Evolutionary conservation across 306 rosid genomes (phyloP).

Genomic region (Vigna trinervia): DNA sequence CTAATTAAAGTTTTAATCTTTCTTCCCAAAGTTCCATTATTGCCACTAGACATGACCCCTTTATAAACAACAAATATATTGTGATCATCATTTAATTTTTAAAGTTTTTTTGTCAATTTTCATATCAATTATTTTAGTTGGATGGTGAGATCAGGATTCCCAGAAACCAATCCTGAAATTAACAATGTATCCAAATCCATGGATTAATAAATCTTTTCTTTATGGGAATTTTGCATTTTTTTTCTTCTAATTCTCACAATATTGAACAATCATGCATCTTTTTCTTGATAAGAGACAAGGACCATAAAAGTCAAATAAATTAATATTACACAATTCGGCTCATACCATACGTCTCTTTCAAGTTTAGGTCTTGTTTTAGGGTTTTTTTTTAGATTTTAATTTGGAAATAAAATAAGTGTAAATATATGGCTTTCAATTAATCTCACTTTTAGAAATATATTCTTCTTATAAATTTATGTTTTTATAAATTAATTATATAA

Average conservation of each 20-base stretch:
- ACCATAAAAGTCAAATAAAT: slow-evolving; percentile 21
- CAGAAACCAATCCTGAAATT: not conserved
- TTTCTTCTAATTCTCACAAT: slow-evolving; percentile 11
- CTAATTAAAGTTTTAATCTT: slow-evolving; percentile 4
- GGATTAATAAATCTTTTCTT: not conserved
- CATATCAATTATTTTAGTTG: slow-evolving; percentile 7
- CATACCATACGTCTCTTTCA: not conserved
- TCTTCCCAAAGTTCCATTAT: slow-evolving; percentile 31
- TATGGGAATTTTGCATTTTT: not conserved
- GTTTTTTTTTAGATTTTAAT: not conserved
- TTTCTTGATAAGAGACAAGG: not conserved
- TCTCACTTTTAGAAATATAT: too few species aligned
- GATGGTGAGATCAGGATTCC: not conserved
- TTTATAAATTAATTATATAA: too few species aligned
- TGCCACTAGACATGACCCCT: slow-evolving; percentile 28
- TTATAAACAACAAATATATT: slow-evolving; percentile 14
- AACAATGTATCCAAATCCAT: not conserved
- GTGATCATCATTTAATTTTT: slow-evolving; percentile 11
- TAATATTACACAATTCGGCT: not conserved
- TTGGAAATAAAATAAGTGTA: too few species aligned
- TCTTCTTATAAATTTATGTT: too few species aligned
- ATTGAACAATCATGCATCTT: slow-evolving; percentile 14
- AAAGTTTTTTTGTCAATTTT: slow-evolving; percentile 7
- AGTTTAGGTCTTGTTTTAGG: not conserved
- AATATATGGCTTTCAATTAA: too few species aligned